Conservation (phyloP, 176 grass and related monocot species). For the Oryza australiensis region DNA sequence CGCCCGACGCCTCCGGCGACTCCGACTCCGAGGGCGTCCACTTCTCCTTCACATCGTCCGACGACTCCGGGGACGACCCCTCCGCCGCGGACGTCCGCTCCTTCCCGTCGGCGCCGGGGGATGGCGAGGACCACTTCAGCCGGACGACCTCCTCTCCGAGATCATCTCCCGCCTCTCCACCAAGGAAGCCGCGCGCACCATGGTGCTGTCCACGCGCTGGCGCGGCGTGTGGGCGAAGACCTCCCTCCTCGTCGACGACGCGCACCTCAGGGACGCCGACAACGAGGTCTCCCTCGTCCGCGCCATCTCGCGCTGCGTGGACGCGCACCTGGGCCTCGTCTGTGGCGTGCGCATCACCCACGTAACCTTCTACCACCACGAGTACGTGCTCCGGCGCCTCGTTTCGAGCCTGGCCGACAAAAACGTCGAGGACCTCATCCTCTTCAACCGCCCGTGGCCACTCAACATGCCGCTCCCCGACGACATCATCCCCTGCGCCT, state of each 20-base stretch:
- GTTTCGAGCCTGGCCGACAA: slow-evolving; percentile 33
- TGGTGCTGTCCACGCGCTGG: slow-evolving; percentile 34
- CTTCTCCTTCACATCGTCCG: background rate
- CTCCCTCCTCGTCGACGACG: slow-evolving; percentile 43
- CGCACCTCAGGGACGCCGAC: slow-evolving; percentile 10
- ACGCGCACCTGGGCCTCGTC: slow-evolving; percentile 40
- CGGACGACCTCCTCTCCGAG: slow-evolving; percentile 19
- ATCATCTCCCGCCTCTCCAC: slow-evolving; percentile 40
- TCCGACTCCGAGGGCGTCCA: background rate
- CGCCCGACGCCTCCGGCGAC: too few relatives aligned
- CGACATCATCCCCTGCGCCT: slow-evolving; percentile 21
- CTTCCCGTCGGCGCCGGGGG: background rate
- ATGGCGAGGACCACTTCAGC: slow-evolving; percentile 34
- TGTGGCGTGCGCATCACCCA: slow-evolving; percentile 19
- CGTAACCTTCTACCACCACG: slow-evolving; percentile 25
- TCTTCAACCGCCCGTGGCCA: slow-evolving; percentile 43
- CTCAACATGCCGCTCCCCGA: slow-evolving; percentile 44
- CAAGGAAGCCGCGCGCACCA: slow-evolving; percentile 35
- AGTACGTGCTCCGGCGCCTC: slow-evolving; percentile 26
- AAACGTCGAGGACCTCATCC: slow-evolving; percentile 35
- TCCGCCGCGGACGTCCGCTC: background rate
- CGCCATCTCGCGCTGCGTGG: slow-evolving; percentile 23
- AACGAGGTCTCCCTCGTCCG: background rate
- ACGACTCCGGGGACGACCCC: background rate
- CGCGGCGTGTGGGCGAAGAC: slow-evolving; percentile 22